phyloP scores from a whole-genome alignment of 2,329 filamentous ascomycete species.

The Calcarisporium arbuscula region DNA sequence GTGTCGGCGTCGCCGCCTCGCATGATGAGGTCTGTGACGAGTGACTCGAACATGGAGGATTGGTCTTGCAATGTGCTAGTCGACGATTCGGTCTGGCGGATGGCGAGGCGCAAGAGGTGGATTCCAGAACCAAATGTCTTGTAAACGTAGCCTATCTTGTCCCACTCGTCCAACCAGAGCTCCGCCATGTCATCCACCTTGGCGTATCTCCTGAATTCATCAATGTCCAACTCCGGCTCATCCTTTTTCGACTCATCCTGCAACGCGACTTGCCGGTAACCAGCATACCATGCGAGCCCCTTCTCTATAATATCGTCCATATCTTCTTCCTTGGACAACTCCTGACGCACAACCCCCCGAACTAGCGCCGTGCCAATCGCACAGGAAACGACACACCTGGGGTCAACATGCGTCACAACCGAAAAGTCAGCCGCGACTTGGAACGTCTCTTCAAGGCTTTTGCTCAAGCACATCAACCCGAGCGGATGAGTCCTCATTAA shows the following conservation, averaged over 20 bases:
- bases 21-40: slow-evolving; percentile 44
- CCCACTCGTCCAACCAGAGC: slow-evolving; percentile 36
- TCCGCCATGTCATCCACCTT: slow-evolving; percentile 28
- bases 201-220: slow-evolving; percentile 35
- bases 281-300: slow-evolving; percentile 32
- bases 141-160: slow-evolving; percentile 47
- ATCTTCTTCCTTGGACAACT: slow-evolving; percentile 31
- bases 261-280: slow-evolving; percentile 11
- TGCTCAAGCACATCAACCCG: slow-evolving; percentile 38
- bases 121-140: slow-evolving; percentile 45
- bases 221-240: slow-evolving; percentile 28
- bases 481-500: slow-evolving; percentile 47
- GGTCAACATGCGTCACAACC: slow-evolving; percentile 43
- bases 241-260: slow-evolving; percentile 18
- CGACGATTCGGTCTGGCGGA: slow-evolving; percentile 23
- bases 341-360: slow-evolving; percentile 37
- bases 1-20: slow-evolving; percentile 48
- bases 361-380: slow-evolving; percentile 40
- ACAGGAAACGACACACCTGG: slow-evolving; percentile 43
- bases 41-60: slow-evolving; percentile 33
- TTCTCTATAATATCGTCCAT: slow-evolving; percentile 34
- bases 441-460: slow-evolving; percentile 36
- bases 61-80: slow-evolving; percentile 12
- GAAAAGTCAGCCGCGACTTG: slow-evolving; percentile 34
- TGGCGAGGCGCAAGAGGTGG: slow-evolving; percentile 35